phyloP scores from a whole-genome alignment of 2,329 filamentous ascomycete genomes.

The Colletotrichum truncatum region DNA sequence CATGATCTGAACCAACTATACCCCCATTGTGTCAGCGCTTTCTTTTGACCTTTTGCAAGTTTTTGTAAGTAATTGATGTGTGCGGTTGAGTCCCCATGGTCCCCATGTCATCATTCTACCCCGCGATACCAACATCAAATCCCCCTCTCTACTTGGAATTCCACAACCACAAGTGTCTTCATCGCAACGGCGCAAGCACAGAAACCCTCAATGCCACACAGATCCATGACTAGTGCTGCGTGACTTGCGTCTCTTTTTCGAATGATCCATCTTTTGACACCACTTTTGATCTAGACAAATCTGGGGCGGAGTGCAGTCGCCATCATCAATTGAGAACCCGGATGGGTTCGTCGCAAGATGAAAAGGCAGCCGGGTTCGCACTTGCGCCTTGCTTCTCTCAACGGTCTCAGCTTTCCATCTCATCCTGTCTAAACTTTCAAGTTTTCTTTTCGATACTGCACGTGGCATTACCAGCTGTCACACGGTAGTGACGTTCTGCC shows the following conservation, averaged over 20 bases:
- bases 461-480: not conserved
- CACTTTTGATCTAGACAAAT: slow-evolving; percentile 1
- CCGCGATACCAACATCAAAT: not conserved
- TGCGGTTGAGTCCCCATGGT: not conserved
- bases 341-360: slow-evolving; percentile 22
- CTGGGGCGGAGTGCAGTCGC: slow-evolving; percentile 18
- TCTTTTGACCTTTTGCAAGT: too few species aligned
- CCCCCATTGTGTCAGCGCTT: too few species aligned
- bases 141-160: not conserved
- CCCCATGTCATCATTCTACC: not conserved
- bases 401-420: not conserved
- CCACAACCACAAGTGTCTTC: not conserved
- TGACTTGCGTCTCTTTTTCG: not conserved
- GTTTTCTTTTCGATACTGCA: not conserved
- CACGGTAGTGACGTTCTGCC: not conserved
- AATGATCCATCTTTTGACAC: not conserved
- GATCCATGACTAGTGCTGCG: slow-evolving; percentile 4
- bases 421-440: not conserved
- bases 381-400: not conserved
- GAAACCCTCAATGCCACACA: not conserved
- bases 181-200: not conserved
- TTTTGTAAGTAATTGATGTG: too few species aligned
- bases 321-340: slow-evolving; percentile 25
- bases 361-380: slow-evolving; percentile 22
- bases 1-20: too few species aligned